These are phyloP conservation scores for Nannochloris sp. DNA, from an alignment of 139 green algal species.

Conservation along the genomic window DNA sequence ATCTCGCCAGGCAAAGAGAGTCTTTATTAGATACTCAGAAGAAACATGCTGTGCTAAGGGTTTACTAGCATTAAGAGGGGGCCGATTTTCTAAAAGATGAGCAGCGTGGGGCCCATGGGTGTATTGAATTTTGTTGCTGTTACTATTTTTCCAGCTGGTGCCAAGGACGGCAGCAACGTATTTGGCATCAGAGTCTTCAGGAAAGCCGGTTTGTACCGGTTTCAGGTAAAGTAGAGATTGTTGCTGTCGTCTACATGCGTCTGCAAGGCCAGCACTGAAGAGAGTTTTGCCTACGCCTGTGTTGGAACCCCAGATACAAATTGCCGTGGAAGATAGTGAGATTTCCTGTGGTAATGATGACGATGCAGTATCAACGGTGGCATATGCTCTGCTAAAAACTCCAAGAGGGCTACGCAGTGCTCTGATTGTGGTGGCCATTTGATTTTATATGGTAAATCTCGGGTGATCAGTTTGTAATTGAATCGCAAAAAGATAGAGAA, in stretches of 20 bases:
- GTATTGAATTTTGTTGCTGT: slow-evolving; percentile 6
- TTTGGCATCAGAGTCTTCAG: slow-evolving; percentile 65
- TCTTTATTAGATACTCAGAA: slow-evolving; percentile 7
- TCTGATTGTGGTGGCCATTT: too few relatives aligned
- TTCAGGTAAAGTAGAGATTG: slow-evolving; percentile 78
- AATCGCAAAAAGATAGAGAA: too few relatives aligned
- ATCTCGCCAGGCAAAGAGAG: slow-evolving; percentile 55
- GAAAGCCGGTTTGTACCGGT: slow-evolving; percentile 94
- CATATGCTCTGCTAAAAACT: too few relatives aligned
- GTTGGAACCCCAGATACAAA: slow-evolving; percentile 86
- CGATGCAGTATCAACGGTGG: too few relatives aligned
- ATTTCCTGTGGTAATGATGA: too few relatives aligned
- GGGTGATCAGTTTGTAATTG: too few relatives aligned
- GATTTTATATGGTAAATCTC: too few relatives aligned
- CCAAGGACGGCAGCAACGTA: slow-evolving; percentile 41
- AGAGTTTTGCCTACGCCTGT: slow-evolving; percentile 95
- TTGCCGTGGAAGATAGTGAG: too few relatives aligned
- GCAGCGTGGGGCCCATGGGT: background rate
- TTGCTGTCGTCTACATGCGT: slow-evolving; percentile 28
- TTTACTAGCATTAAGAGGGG: background rate
- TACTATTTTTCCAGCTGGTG: background rate
- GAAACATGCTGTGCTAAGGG: background rate
- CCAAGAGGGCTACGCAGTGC: too few relatives aligned
- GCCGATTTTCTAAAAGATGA: background rate
- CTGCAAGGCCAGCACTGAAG: slow-evolving; percentile 65